phyloP scores from a whole-genome alignment of 176 grass and related monocot species.

The Paspalum notatum region DNA sequence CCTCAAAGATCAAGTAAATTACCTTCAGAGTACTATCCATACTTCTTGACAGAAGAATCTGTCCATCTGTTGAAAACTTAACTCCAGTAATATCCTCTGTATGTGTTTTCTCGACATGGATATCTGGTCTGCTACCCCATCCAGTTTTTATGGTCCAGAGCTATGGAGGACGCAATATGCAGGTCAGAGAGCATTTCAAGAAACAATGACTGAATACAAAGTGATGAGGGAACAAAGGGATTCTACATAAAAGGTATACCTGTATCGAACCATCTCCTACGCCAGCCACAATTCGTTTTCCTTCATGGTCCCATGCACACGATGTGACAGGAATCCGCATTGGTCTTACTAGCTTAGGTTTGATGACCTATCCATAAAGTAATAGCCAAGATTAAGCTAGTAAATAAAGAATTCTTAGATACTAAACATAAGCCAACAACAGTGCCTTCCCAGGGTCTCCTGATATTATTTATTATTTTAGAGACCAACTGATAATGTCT shows the following conservation, averaged over 20 bases:
- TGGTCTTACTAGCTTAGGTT: conserved; percentile 87
- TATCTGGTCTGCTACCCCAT: conserved; percentile 99
- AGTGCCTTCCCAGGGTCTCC: conserved; percentile 19
- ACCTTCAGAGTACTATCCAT: conserved; percentile 96
- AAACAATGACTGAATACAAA: conserved; percentile 11
- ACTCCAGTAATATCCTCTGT: conserved; percentile 92
- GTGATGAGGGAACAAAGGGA: not conserved
- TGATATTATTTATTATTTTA: not conserved
- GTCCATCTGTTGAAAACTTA: conserved; percentile 91
- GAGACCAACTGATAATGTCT: not conserved
- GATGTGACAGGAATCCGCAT: conserved; percentile 83
- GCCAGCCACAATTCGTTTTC: conserved; percentile 85
- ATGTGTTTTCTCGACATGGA: conserved; percentile 84
- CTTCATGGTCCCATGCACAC: conserved; percentile 96
- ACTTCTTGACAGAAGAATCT: conserved; percentile 93
- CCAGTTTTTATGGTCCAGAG: conserved; percentile 95
- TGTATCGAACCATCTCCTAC: conserved; percentile 96
- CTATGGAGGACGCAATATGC: conserved; percentile 48
- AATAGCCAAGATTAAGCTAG: conserved; percentile 14
- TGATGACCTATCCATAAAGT: conserved; percentile 73
- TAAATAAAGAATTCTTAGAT: conserved; percentile 21
- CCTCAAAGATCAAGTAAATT: conserved; percentile 28
- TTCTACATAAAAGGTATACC: conserved; percentile 46
- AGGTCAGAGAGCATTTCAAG: conserved; percentile 12
- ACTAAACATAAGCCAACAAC: not conserved